Base-by-base conservation (phyloP, 2,329 filamentous ascomycete genomes). In the Monosporascus sp. region DNA sequence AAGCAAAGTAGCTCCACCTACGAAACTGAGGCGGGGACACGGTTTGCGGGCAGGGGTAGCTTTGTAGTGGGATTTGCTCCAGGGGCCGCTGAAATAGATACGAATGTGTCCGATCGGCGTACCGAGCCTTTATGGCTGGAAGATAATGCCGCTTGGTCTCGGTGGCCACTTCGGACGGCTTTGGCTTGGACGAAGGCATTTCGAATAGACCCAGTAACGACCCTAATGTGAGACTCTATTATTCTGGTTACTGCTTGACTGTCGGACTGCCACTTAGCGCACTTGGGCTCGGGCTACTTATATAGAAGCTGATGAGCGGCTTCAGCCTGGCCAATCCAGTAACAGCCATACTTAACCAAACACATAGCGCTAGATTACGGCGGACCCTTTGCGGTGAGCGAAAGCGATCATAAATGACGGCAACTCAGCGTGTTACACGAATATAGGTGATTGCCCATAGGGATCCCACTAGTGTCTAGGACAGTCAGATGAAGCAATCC, bases 141-240 rank as follows among this genome's bases (percentile, higher is more conserved):
- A 90, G 85, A 65, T 85, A 88, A 54, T 79, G 79, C 61, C 78
- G 80, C 70, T 89, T 89, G n/a, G 86, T 87, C 66, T 90, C 86
- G 26, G 83, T 81, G 52, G 87, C 87, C 51, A 91, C 82, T 59
- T 90, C 86, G 41, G 85, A 83, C 14, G 84, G 81, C 69, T 84
- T 86, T 46, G 79, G 79, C 69, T 79, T 84, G 52, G 79, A 75
- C 48, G 77, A 63, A 54, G 81, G 79, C 83, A 85, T 85, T 45
- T 56, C 67, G 61, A 47, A 56, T 36, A 52, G 34, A 26, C n/a
- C 6, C 6, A 20, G 20, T 24, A 31, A 43, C 44, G 19, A 20
- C 9, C 11, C 5, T 4, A 5, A 19, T 14, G 5, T 24, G 40
- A 20, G 14, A 43, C 40, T 43, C 22, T 8, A 14, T 11, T 43